Evolutionary conservation across 169 alveolate species (phyloP).

Genomic region (Eimeria necatrix): DNA sequence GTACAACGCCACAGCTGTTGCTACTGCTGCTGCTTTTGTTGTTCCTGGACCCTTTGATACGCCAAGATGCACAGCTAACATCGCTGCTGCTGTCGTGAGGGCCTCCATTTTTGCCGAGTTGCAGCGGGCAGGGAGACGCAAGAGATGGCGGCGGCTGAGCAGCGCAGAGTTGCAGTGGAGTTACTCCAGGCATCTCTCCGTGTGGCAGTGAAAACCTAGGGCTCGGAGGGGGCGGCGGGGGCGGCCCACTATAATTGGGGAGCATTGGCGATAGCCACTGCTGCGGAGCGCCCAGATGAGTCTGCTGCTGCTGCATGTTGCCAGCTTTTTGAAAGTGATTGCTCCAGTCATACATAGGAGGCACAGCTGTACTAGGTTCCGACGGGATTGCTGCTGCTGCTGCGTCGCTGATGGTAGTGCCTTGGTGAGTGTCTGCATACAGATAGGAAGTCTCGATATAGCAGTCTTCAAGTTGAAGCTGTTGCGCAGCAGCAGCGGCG

Average conservation of each 20-base stretch:
- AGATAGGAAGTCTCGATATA: neutral
- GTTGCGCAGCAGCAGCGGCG: neutral
- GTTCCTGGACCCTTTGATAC: neutral
- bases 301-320: conserved; percentile 19
- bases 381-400: neutral
- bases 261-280: conserved; percentile 7
- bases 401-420: neutral
- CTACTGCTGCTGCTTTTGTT: conserved; percentile 1
- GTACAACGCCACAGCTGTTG: neutral
- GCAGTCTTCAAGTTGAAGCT: conserved; percentile 33
- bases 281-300: neutral
- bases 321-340: neutral
- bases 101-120: neutral
- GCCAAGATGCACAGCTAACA: conserved; percentile 6
- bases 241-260: neutral
- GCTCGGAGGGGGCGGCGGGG: neutral
- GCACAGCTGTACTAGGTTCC: neutral
- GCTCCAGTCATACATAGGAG: conserved; percentile 2
- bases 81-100: conserved; percentile 36
- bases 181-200: neutral
- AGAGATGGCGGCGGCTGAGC: neutral
- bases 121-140: neutral
- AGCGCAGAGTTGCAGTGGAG: neutral
- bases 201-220: too few relatives aligned
- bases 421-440: neutral